These are phyloP conservation scores for Pseudogymnoascus sp. DNA, from an alignment of 2,329 filamentous ascomycete genomes.

Conservation along the genomic window DNA sequence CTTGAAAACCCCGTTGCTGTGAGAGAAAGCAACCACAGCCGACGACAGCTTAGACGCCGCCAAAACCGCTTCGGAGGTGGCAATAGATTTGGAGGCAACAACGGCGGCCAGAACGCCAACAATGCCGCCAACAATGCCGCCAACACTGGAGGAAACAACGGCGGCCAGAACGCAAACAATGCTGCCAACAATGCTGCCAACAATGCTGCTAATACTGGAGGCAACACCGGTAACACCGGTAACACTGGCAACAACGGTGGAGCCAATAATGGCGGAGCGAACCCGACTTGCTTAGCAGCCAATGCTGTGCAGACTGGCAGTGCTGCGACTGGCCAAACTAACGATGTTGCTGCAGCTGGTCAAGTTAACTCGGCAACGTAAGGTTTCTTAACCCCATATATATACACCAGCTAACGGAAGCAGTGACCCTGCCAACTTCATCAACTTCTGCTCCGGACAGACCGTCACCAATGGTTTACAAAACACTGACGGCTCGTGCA, in stretches of 20 bases:
- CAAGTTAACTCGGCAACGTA: constrained; percentile 25
- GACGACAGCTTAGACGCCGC: constrained; percentile 3
- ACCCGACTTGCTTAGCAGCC: constrained; percentile 35
- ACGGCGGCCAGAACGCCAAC: neutral
- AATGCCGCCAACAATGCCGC: too few species aligned
- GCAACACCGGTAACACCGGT: constrained; percentile 16
- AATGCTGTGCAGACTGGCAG: constrained; percentile 21
- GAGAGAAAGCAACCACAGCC: neutral
- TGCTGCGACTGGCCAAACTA: constrained; percentile 40
- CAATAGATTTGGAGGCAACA: neutral
- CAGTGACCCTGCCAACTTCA: constrained; percentile 40
- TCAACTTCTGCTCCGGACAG: constrained; percentile 27
- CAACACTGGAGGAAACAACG: too few species aligned
- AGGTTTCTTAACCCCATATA: constrained; percentile 21
- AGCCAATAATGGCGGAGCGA: constrained; percentile 25
- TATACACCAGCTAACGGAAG: constrained; percentile 20
- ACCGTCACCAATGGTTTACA: constrained; percentile 55
- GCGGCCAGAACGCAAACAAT: too few species aligned
- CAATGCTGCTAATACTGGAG: constrained; percentile 16
- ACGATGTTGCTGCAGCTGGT: constrained; percentile 29
- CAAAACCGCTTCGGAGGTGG: constrained; percentile 6
- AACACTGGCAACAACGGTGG: constrained; percentile 22
- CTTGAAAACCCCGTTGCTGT: neutral
- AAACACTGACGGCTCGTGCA: constrained; percentile 53
- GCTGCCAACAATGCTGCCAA: neutral